These are phyloP conservation scores for Pelargonium australe DNA, from an alignment of 441 rosid genomes.

Conservation along the genomic window DNA sequence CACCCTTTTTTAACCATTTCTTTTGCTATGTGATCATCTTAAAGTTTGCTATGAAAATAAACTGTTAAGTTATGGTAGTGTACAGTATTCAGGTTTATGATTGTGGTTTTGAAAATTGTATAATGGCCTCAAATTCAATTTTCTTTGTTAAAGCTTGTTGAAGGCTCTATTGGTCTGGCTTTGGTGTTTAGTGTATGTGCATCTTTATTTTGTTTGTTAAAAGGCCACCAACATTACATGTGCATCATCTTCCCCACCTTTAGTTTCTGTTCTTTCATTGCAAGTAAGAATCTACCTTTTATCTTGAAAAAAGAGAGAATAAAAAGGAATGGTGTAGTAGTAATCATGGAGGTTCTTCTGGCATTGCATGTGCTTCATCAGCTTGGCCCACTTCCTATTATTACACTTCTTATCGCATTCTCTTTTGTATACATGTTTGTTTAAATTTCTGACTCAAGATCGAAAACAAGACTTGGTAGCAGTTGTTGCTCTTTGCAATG, in stretches of 20 bases:
- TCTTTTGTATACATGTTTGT: not conserved
- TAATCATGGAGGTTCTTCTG: conserved; percentile 54
- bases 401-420: conserved; percentile 24
- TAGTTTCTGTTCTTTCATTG: conserved; percentile 26
- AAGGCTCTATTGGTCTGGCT: no score
- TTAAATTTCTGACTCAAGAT: not conserved
- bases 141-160: no score
- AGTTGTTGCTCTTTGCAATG: conserved; percentile 29
- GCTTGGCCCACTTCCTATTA: conserved; percentile 40
- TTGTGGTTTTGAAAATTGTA: no score
- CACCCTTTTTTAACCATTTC: no score
- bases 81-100: no score
- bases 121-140: no score
- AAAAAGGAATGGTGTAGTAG: conserved; percentile 24
- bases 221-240: conserved; percentile 42
- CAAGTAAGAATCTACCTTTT: conserved; percentile 33
- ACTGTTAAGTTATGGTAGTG: no score
- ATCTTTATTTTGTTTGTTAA: no score
- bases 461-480: not conserved
- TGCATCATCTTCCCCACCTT: conserved; percentile 39
- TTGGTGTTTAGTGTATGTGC: no score
- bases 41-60: no score
- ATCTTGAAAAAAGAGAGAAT: conserved; percentile 15
- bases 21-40: no score
- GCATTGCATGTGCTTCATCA: conserved; percentile 58